Evolutionary conservation across 306 rosid genomes (phyloP).

Genomic region (Cicer judaicum): DNA sequence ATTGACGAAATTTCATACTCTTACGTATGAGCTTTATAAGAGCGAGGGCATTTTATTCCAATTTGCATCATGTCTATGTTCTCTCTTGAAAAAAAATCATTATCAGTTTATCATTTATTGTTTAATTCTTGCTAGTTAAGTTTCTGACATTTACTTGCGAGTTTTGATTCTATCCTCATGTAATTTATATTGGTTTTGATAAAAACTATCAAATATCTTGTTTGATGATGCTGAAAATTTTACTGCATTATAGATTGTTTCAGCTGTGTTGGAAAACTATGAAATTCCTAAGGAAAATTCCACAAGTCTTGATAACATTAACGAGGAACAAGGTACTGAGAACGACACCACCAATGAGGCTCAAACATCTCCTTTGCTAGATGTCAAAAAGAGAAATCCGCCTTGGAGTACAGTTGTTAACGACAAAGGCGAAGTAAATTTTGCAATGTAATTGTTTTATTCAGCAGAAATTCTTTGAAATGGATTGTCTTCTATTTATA

Average conservation of each 20-base stretch:
- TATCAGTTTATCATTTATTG: conserved; percentile 18
- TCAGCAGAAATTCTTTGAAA: conserved; percentile 36
- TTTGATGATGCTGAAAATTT: conserved; percentile 36
- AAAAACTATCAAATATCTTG: conserved; percentile 29
- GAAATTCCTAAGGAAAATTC: conserved; percentile 51
- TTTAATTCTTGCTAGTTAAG: conserved; percentile 3
- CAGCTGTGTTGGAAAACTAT: conserved; percentile 86
- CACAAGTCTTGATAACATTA: conserved; percentile 35
- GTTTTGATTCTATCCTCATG: background rate
- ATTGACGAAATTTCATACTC: background rate
- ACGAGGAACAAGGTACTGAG: conserved; percentile 51
- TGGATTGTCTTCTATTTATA: conserved; percentile 32
- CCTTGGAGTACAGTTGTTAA: conserved; percentile 70
- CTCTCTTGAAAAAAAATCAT: background rate
- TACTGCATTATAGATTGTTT: conserved; percentile 69
- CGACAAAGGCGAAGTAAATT: conserved; percentile 64
- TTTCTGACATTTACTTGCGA: conserved; percentile 21
- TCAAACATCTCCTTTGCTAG: conserved; percentile 55
- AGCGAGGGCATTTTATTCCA: background rate
- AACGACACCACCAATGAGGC: conserved; percentile 57
- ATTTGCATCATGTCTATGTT: conserved; percentile 33
- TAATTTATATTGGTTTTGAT: conserved; percentile 22
- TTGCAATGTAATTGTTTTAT: conserved; percentile 63
- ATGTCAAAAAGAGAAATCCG: conserved; percentile 54
- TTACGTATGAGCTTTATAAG: background rate